Evolutionary conservation across 306 rosid species (phyloP).

Genomic region (Ammopiptanthus mongolicus): DNA sequence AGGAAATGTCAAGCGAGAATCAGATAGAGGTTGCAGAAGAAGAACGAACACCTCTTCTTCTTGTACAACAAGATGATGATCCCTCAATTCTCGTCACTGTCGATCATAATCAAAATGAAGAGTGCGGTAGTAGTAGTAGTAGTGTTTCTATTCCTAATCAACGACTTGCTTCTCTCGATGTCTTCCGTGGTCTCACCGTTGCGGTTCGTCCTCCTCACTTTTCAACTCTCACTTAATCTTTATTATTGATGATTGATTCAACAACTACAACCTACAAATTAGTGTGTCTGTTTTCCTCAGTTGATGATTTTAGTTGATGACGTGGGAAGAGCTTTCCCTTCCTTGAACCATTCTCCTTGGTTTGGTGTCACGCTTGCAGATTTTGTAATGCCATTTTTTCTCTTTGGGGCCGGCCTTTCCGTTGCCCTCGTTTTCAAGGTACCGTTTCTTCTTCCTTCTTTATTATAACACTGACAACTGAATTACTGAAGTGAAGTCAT

Average conservation of each 20-base stretch:
- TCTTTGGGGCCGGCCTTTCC: conserved; percentile 69
- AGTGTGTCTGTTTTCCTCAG: too few species aligned
- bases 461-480: too few species aligned
- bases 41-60: conserved; percentile 32
- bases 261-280: too few species aligned
- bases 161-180: conserved; percentile 76
- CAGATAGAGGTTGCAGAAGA: conserved; percentile 29
- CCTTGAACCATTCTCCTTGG: conserved; percentile 83
- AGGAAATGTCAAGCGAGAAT: conserved; percentile 33
- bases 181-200: conserved; percentile 74
- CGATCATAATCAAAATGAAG: conserved; percentile 21
- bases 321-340: conserved; percentile 72
- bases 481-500: too few species aligned
- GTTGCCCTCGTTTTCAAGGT: conserved; percentile 72
- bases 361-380: conserved; percentile 76
- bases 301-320: conserved; percentile 75
- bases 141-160: conserved; percentile 34
- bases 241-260: too few species aligned
- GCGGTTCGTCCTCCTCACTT: conserved; percentile 36
- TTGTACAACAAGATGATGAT: not conserved
- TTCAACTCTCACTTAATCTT: too few species aligned
- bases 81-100: not conserved
- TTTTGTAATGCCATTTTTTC: conserved; percentile 80
- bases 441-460: too few species aligned
- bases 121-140: conserved; percentile 1